Base-by-base conservation (phyloP, 176 grass and related monocot species). In the Leersia perrieri region DNA sequence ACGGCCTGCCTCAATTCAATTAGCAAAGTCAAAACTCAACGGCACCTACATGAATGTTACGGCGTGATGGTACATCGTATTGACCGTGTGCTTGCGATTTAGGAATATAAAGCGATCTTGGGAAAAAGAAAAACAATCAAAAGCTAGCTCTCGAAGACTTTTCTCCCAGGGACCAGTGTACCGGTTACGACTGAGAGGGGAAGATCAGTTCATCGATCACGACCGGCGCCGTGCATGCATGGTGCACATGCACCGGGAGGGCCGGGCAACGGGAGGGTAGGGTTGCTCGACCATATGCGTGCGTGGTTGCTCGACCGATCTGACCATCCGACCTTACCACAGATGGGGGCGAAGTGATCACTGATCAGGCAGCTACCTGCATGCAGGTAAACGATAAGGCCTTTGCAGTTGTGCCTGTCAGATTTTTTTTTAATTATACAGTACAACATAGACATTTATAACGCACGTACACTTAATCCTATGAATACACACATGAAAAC, bases 301-400 rank as follows among this genome's bases (percentile, higher is more conserved):
- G 61, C 25, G 26, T 31, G 78, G 33, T 60, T 41, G 35, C n/a
- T 33, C 65, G 39, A 5, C 45, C 45, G 16, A 60, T 53, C 69
- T 68, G 71, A 65, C 73, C 81, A 20, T 41, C 69, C 49, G 35
- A 33, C 75, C 44, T 51, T 42, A 25, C 62, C 22, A 49, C 77
- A 76, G 77, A 72, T 81, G 77, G n/a, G n/a, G n/a, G 76, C 36
- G 61, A 58, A 53, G n/a, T 16, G 77, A 51, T 49, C 39, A 41
- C 10, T n/a, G 40, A 42, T 42, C 1, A 42, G 40, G 40, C 40
- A 16, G 25, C 82, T 64, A 15, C 76, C 76, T 22, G 53, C n/a
- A n/a, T 61, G 77, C 82, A 16, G 77, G 77, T 66, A 66, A 57
- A 77, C 41, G 77, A 81, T 65, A 64, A 40, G 76, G 33, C 10